These are phyloP conservation scores for Leccinellum rugosiceps DNA, from an alignment of 768 basidiomycete genomes.

Conservation along the genomic window DNA sequence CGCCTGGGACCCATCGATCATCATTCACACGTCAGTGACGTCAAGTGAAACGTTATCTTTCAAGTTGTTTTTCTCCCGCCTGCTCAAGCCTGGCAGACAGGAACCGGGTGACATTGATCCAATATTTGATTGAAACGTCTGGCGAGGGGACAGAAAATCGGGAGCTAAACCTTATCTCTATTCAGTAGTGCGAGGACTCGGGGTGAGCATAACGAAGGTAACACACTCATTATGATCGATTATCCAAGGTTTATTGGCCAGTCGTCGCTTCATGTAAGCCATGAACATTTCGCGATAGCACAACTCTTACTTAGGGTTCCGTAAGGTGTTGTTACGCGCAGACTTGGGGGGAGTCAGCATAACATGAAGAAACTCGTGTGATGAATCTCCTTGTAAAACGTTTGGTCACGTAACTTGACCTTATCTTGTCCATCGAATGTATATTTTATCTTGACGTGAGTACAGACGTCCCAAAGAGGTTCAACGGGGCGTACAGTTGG, in stretches of 20 bases:
- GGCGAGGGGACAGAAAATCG: neutral
- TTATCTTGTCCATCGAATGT: neutral
- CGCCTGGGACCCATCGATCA: neutral
- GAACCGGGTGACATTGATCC: neutral
- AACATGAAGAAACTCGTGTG: neutral
- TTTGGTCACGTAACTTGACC: neutral
- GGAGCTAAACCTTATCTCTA: neutral
- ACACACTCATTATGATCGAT: neutral
- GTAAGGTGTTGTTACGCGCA: constrained; percentile 41
- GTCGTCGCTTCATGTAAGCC: constrained; percentile 45
- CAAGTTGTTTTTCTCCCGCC: neutral
- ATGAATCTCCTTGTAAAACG: neutral
- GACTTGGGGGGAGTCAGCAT: constrained; percentile 9
- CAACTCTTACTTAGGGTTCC: constrained; percentile 35
- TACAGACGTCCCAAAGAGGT: neutral
- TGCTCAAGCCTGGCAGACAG: neutral
- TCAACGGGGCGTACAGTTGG: constrained; percentile 38
- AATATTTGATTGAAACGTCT: neutral
- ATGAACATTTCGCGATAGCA: constrained; percentile 33
- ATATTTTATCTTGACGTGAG: neutral
- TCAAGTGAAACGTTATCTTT: neutral
- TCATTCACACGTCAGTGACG: neutral
- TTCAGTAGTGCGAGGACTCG: neutral
- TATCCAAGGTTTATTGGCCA: constrained; percentile 55
- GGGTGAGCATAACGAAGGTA: neutral